Evolutionary conservation across 1,139 yeast species (phyloP), one percentile per base, ranked within the genome.

Genomic region (Hemisphaericaspora subhashii): DNA sequence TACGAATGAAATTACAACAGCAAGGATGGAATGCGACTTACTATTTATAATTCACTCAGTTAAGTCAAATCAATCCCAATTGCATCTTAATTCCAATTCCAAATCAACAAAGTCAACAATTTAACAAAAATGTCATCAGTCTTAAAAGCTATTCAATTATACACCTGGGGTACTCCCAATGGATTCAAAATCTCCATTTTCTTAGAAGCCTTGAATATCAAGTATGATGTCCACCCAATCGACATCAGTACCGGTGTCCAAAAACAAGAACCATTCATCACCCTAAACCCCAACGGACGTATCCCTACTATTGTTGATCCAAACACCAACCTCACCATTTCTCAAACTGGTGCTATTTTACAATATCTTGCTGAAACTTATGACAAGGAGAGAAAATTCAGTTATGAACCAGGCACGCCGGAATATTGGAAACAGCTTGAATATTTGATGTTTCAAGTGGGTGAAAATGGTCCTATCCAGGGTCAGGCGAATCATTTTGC

Each of bases 311-410:
- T 81, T 15, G 66, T 69, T 3, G 82, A 79, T 50, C 63, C 66
- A 36, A 56, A 56, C 26, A 58, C 71, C 13, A 77, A 75, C 7
- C 59, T 70, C 15, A 57, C 68, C 11, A 51, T 81, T 34, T 69
- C 72, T 50, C 86, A 81, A 58, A 67, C 81, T 25, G 85, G 74
- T 17, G 83, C 85, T 13, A 79, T 81, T 44, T 54, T 81, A 56
- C 63, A 66, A 44, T 81, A 79, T 50, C 57, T 81, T 33, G 77
- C 72, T 35, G 83, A 77, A 43, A 75, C 72, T 44, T 81, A 76
- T 54, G 86, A 81, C 53, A 69, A 59, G 40, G 77, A 76, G 22
- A 56, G 72, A 47, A 72, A 74, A 53, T 75, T 58, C 51, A 70
- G 77, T 31, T 79, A 66, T 49, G 64, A 63, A 6, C 49, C 50